These are phyloP conservation scores for Kazachstania psychrophila DNA, from an alignment of 805 yeast genomes.

Conservation along the genomic window DNA sequence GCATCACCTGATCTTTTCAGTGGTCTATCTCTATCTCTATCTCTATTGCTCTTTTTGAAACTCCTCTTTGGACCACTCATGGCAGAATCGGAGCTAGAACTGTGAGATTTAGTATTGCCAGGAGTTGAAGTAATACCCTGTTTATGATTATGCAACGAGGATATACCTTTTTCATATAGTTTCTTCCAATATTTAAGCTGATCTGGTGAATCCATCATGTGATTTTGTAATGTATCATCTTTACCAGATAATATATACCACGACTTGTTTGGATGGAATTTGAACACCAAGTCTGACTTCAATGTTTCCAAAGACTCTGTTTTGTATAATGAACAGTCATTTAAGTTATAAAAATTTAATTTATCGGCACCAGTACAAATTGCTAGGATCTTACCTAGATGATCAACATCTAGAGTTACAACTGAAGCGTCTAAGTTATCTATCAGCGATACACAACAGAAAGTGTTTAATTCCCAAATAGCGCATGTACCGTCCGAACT, in stretches of 20 bases:
- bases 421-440: slow-evolving; percentile 15
- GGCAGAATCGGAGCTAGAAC: too few relatives aligned
- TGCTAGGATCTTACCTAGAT: slow-evolving; percentile 18
- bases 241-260: slow-evolving; percentile 17
- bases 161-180: slow-evolving; percentile 6
- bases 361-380: slow-evolving; percentile 14
- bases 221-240: slow-evolving; percentile 14
- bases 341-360: slow-evolving; percentile 14
- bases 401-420: slow-evolving; percentile 17
- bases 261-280: slow-evolving; percentile 20
- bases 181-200: slow-evolving; percentile 12
- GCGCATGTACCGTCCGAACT: slow-evolving; percentile 29
- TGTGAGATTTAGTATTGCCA: too few relatives aligned
- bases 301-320: slow-evolving; percentile 2
- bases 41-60: slow-evolving; percentile 3
- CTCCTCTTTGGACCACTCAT: not conserved
- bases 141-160: too few relatives aligned
- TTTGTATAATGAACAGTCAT: slow-evolving; percentile 6
- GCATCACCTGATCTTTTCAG: slow-evolving; percentile 7
- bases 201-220: slow-evolving; percentile 4
- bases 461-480: slow-evolving; percentile 16
- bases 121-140: too few relatives aligned
- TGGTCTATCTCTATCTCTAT: not conserved
- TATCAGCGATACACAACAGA: slow-evolving; percentile 13
- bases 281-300: slow-evolving; percentile 12